Evolutionary conservation across 2,329 filamentous ascomycete genomes (phyloP).

Genomic region (Decorospora gaudefroyi): DNA sequence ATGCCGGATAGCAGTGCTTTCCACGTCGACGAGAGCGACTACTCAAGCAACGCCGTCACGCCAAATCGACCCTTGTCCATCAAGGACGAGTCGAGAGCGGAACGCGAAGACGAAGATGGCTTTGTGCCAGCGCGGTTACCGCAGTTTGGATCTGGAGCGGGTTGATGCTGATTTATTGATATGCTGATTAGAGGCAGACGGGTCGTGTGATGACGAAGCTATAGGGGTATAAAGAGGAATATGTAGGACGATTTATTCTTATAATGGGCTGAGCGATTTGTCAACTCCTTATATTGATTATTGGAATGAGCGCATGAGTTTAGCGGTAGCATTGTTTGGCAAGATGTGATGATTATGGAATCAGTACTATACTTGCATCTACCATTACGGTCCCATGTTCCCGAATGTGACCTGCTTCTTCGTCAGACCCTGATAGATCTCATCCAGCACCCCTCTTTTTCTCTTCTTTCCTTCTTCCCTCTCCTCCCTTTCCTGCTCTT

Average conservation of each 20-base stretch:
- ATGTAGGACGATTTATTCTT: background rate
- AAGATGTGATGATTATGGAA: no score
- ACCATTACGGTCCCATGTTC: constrained; percentile 23
- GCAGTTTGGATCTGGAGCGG: constrained; percentile 33
- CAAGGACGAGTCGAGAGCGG: constrained; percentile 23
- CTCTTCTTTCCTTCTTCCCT: constrained; percentile 54
- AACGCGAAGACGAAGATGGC: constrained; percentile 10
- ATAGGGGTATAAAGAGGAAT: background rate
- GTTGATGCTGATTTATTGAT: no score
- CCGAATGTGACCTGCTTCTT: constrained; percentile 68
- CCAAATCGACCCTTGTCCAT: constrained; percentile 33
- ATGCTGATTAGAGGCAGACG: background rate
- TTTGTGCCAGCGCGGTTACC: constrained; percentile 46
- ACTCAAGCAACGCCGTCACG: constrained; percentile 33
- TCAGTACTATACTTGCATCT: no score
- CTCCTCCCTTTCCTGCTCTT: constrained; percentile 44
- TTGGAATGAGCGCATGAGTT: background rate
- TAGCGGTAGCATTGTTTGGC: no score
- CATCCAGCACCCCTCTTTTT: constrained; percentile 78
- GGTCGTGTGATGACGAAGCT: background rate
- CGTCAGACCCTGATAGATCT: constrained; percentile 78
- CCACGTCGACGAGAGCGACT: constrained; percentile 37
- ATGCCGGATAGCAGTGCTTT: constrained; percentile 40
- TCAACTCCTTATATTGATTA: background rate
- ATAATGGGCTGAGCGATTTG: constrained; percentile 1